phyloP scores from a whole-genome alignment of 192 early-diverging fungal genomes.

The Kappamyces sp. region DNA sequence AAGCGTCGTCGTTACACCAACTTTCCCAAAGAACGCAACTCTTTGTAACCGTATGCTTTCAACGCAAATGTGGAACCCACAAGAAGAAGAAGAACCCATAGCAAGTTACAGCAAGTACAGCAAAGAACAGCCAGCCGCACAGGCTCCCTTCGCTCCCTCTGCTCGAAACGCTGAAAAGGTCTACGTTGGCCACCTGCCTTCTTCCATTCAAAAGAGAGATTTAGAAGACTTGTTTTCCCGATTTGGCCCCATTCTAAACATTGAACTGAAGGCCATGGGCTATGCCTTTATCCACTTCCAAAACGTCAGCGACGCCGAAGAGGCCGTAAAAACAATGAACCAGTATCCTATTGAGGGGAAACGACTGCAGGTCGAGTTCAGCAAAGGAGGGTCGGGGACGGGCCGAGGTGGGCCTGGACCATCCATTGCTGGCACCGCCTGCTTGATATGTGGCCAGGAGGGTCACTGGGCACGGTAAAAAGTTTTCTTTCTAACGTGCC shows the following conservation, averaged over 20 bases:
- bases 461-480: conserved; percentile 48
- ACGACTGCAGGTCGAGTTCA: conserved; percentile 42
- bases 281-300: conserved; percentile 52
- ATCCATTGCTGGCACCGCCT: conserved; percentile 19
- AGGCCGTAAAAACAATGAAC: conserved; percentile 40
- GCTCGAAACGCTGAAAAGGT: conserved; percentile 31
- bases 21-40: too few relatives aligned
- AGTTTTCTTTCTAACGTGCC: background rate
- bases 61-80: background rate
- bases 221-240: conserved; percentile 38
- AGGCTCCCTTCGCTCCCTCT: background rate
- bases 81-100: background rate
- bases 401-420: background rate
- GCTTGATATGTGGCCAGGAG: conserved; percentile 39
- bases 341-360: conserved; percentile 36
- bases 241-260: conserved; percentile 5
- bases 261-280: conserved; percentile 48
- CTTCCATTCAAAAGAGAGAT: conserved; percentile 26
- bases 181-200: conserved; percentile 42
- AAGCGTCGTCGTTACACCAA: too few relatives aligned
- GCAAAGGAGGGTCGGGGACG: conserved; percentile 6
- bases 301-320: conserved; percentile 41
- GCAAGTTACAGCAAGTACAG: background rate
- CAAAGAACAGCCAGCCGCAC: background rate
- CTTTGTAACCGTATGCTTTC: too few relatives aligned